A percentile compares a stretch with the other conserved stretches of the same genome.
phyloP scores from a whole-genome alignment of 1,284 basidiomycete genomes.

The Vanrija sp. region DNA sequence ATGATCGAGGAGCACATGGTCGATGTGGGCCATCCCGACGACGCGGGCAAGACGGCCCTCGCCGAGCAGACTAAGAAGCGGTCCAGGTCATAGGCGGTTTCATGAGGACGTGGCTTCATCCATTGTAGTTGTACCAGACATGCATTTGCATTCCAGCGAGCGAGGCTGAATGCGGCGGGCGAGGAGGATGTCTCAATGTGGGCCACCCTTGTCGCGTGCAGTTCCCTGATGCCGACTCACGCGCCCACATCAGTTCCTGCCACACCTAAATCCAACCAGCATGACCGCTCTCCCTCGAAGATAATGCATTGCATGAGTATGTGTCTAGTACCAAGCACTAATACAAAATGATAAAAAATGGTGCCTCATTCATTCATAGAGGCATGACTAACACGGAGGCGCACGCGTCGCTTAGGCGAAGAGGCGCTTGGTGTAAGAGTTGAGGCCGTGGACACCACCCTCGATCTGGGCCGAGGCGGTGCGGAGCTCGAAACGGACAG shows the following conservation, averaged over 20 bases:
- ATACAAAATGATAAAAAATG: no score
- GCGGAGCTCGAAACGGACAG: constrained; percentile 85
- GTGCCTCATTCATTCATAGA: background rate
- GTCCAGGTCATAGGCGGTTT: background rate
- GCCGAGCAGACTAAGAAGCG: constrained; percentile 21
- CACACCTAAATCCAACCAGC: background rate
- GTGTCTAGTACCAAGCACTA: no score
- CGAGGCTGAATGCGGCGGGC: no score
- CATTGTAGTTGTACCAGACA: constrained; percentile 16
- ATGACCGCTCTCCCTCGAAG: no score
- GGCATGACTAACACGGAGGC: background rate
- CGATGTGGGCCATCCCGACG: constrained; percentile 58
- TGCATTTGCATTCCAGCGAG: constrained; percentile 3
- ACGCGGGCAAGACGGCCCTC: constrained; percentile 22
- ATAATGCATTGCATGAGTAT: no score
- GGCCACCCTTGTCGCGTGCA: no score
- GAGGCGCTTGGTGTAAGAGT: constrained; percentile 64
- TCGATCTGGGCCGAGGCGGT: constrained; percentile 95
- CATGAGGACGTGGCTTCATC: background rate
- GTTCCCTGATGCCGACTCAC: background rate
- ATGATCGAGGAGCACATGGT: constrained; percentile 67
- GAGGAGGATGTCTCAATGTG: no score
- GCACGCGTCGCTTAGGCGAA: constrained; percentile 50
- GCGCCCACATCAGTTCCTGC: background rate
- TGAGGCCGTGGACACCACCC: constrained; percentile 89